Evolutionary conservation across 2,329 filamentous ascomycete genomes (phyloP), one percentile per base, ranked within the genome.

Genomic region (Clarireedia monteithiana): DNA sequence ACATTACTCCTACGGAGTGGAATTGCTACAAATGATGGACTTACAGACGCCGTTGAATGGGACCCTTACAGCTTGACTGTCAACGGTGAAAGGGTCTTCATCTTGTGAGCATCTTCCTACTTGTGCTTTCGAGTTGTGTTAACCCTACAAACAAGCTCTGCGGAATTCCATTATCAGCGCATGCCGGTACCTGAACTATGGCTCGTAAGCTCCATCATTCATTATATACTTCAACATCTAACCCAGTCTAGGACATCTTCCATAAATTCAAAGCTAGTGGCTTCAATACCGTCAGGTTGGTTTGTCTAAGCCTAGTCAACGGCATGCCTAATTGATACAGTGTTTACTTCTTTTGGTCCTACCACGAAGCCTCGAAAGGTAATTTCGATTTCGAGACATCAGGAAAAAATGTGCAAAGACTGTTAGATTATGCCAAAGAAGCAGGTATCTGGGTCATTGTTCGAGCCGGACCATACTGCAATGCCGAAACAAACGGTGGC

Each of bases 171-270:
- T 59, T 80, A 80, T 55, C 72, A 75, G 59, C 71, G 78, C 3
- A 70, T 81, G 36, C 78, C 77, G 0, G 76, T 80, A 0, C 78
- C 77, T 0, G 78, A 79, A 51, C 61, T 81, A 26, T 81, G 78
- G 75, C 63, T 69, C 23, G 68, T 71, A 56, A 48, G 64, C 65
- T 23, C 4, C 17, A 14, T 10, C 3, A 27, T 23, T 50, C 34
- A 26, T 17, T 36, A 55, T 40, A 20, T 27, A 27, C 9, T 47
- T 27, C 36, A 44, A 15, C 15, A 20, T 34, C 45, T 59, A 58
- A 10, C 74, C 69, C 12, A 1, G 9, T 12, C 44, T 50, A 76
- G 39, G 77, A 80, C 59, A 74, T 81, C 36, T 78, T 81, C 56
- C 76, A 81, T 52, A 80, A 80, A 57, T 72, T 79, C 58, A 73